Percentiles rank a stretch among this genome's conserved stretches.
Evolutionary conservation across 2,329 filamentous ascomycete genomes (phyloP).

Genomic region (Tympanopsis confertula): DNA sequence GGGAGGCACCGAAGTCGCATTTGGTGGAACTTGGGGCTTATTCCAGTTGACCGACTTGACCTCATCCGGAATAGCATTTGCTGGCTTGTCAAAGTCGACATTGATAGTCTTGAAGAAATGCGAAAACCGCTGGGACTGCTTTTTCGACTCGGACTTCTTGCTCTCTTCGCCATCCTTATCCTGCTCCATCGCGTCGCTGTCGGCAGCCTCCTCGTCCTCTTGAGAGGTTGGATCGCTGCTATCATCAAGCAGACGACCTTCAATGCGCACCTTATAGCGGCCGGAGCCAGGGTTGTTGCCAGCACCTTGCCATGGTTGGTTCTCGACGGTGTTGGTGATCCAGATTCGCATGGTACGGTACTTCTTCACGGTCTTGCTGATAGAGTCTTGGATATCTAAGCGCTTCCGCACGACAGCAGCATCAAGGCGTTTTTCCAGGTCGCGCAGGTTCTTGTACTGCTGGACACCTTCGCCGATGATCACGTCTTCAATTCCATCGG

Average conservation of each 20-base stretch:
- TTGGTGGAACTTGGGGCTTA: conserved; percentile 54
- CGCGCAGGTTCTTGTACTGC: conserved; percentile 73
- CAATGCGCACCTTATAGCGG: conserved; percentile 82
- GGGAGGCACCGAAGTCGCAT: conserved; percentile 41
- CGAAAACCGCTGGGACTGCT: conserved; percentile 46
- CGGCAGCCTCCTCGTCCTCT: conserved; percentile 26
- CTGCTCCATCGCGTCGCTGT: conserved; percentile 42
- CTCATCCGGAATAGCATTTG: conserved; percentile 34
- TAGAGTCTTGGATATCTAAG: conserved; percentile 75
- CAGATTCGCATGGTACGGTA: conserved; percentile 63
- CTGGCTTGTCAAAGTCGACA: conserved; percentile 53
- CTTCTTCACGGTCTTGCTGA: conserved; percentile 63
- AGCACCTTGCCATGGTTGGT: conserved; percentile 81
- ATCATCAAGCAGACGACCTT: conserved; percentile 71
- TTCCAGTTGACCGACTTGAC: conserved; percentile 51
- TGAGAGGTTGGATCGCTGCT: conserved; percentile 37
- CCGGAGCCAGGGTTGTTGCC: conserved; percentile 40
- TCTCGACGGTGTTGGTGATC: conserved; percentile 89
- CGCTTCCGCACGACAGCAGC: conserved; percentile 90
- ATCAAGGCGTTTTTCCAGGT: conserved; percentile 79
- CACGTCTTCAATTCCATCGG: conserved; percentile 75
- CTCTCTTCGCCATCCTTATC: conserved; percentile 25
- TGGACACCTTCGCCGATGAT: conserved; percentile 69
- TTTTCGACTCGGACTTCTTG: conserved; percentile 21
- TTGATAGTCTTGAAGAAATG: conserved; percentile 74